Evolutionary conservation across 2,329 filamentous ascomycete genomes (phyloP).

Genomic region (Colletotrichum ledebouriae): DNA sequence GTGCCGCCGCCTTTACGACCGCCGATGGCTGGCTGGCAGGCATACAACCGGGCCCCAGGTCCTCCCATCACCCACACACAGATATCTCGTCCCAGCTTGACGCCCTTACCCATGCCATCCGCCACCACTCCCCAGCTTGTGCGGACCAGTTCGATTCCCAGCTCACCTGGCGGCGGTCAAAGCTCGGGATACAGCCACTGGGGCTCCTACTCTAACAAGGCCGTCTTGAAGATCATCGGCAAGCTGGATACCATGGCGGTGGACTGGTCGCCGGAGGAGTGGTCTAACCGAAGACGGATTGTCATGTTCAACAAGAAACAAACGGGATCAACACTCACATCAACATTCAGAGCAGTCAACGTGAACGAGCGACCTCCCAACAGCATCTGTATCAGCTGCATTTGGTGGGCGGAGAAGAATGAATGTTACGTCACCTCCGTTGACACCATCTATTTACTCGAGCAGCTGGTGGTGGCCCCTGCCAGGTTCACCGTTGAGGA

Average conservation of each 20-base stretch:
- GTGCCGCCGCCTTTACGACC: constrained; percentile 53
- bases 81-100: constrained; percentile 61
- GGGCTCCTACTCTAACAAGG: constrained; percentile 85
- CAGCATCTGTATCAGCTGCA: constrained; percentile 96
- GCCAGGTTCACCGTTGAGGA: constrained; percentile 94
- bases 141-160: constrained; percentile 68
- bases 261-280: constrained; percentile 87
- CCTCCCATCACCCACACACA: constrained; percentile 58
- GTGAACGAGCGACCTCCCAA: constrained; percentile 84
- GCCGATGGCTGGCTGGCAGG: constrained; percentile 57
- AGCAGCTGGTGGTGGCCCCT: constrained; percentile 82
- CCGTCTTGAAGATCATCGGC: constrained; percentile 85
- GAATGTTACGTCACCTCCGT: constrained; percentile 97
- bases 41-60: constrained; percentile 52
- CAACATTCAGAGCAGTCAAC: constrained; percentile 83
- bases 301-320: constrained; percentile 91
- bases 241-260: constrained; percentile 88
- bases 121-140: constrained; percentile 63
- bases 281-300: constrained; percentile 81
- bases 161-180: constrained; percentile 53
- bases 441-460: constrained; percentile 94
- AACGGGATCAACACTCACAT: constrained; percentile 82
- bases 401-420: constrained; percentile 92
- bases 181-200: constrained; percentile 79
- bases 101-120: constrained; percentile 63